Percentiles rank a stretch among this genome's conserved stretches.
Conservation (phyloP, 306 rosid species). For the Trichosanthes truncata region DNA sequence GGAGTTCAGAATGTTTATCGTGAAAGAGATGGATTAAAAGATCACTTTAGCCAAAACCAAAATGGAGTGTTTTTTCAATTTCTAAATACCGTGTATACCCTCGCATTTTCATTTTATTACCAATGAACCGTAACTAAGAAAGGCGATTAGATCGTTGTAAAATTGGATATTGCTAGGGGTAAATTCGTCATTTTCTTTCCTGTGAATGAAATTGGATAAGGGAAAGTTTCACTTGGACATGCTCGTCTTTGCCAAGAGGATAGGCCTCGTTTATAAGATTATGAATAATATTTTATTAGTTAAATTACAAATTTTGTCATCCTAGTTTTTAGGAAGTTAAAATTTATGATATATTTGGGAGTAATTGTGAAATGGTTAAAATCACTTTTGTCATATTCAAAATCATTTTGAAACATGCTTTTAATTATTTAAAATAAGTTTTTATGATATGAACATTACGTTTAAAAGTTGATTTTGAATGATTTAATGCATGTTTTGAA, state of each 20-base stretch:
- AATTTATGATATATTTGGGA: too few species aligned
- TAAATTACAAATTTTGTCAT: too few species aligned
- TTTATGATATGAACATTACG: too few species aligned
- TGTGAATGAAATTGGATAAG: neutral
- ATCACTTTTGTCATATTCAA: too few species aligned
- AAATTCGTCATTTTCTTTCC: neutral
- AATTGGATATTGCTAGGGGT: neutral
- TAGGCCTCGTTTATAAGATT: neutral
- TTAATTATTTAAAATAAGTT: too few species aligned
- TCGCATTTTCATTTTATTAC: neutral
- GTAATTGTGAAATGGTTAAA: too few species aligned
- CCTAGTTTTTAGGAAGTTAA: too few species aligned
- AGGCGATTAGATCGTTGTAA: neutral
- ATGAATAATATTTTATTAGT: too few species aligned
- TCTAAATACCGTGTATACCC: neutral
- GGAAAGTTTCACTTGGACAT: neutral
- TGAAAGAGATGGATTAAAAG: neutral
- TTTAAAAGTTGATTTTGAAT: too few species aligned
- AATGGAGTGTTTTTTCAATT: neutral
- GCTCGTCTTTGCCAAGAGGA: neutral
- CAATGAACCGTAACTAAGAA: neutral
- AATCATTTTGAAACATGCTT: too few species aligned
- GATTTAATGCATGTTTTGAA: too few species aligned
- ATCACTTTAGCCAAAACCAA: neutral
- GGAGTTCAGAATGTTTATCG: slow-evolving; percentile 10